Evolutionary conservation across 2,329 filamentous ascomycete species (phyloP).

Genomic region (Pseudocercospora cruenta): DNA sequence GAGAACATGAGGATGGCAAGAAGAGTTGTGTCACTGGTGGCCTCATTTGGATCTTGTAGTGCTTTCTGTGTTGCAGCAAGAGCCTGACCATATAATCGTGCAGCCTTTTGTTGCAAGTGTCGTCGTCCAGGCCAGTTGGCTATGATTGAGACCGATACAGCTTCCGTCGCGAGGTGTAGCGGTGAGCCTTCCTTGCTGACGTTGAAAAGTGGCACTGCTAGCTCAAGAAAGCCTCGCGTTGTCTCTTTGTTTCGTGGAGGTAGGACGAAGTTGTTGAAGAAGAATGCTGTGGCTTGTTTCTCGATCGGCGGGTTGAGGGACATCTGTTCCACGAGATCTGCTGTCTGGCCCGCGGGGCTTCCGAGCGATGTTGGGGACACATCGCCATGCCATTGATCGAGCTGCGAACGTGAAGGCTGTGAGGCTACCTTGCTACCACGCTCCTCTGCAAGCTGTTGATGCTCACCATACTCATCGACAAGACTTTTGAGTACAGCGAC

Average conservation of each 20-base stretch:
- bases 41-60: constrained; percentile 8
- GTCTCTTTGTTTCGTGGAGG: constrained; percentile 3
- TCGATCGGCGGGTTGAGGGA: constrained; percentile 16
- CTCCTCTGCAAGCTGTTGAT: not conserved
- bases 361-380: not conserved
- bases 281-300: constrained; percentile 13
- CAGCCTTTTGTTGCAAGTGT: constrained; percentile 8
- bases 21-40: constrained; percentile 12
- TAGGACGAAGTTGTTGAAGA: constrained; percentile 12
- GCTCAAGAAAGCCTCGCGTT: constrained; percentile 18
- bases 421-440: not conserved
- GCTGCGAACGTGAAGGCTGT: not conserved
- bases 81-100: constrained; percentile 12
- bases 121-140: constrained; percentile 13
- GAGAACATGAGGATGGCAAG: constrained; percentile 18
- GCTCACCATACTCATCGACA: constrained; percentile 7
- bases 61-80: constrained; percentile 12
- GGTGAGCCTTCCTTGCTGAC: constrained; percentile 12
- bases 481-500: not conserved
- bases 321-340: not conserved
- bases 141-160: constrained; percentile 12
- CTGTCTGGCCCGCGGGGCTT: not conserved
- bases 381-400: not conserved
- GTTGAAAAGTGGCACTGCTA: constrained; percentile 8
- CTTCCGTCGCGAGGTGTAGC: constrained; percentile 20